Conservation (phyloP, 2,329 filamentous ascomycete genomes). For the Xylariomycetidae sp. region DNA sequence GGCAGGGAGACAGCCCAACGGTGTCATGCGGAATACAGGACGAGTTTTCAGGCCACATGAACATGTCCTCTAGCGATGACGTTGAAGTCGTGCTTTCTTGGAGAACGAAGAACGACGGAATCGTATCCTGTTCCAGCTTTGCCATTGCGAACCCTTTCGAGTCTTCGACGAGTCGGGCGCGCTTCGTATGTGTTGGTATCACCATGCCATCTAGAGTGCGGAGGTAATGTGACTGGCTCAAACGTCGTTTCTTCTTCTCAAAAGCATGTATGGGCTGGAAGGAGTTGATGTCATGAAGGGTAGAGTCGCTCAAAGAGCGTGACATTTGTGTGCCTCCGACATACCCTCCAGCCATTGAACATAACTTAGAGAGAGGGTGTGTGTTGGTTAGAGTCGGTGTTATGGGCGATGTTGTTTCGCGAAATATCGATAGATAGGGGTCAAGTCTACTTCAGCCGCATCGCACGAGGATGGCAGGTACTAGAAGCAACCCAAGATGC, state of each 20-base stretch:
- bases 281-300: constrained; percentile 18
- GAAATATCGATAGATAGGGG: constrained; percentile 9
- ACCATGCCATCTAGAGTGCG: constrained; percentile 26
- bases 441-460: too few species aligned
- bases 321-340: constrained; percentile 28
- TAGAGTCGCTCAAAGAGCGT: constrained; percentile 29
- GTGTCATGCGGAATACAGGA: too few species aligned
- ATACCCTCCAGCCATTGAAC: constrained; percentile 31
- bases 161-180: constrained; percentile 17
- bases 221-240: constrained; percentile 30
- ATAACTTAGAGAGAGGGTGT: too few species aligned
- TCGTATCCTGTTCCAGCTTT: constrained; percentile 12
- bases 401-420: constrained; percentile 9
- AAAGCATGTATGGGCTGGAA: too few species aligned
- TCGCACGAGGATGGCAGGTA: too few species aligned
- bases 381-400: too few species aligned
- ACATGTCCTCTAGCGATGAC: too few species aligned
- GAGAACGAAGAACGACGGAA: constrained; percentile 29
- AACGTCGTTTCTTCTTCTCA: constrained; percentile 34
- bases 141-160: constrained; percentile 10
- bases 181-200: constrained; percentile 32
- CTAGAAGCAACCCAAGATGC: too few species aligned
- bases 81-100: too few species aligned
- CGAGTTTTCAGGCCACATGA: too few species aligned
- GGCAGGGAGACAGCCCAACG: too few species aligned